These are phyloP conservation scores for Rutstroemia sp. DNA, from an alignment of 2,329 filamentous ascomycete genomes.

Conservation along the genomic window DNA sequence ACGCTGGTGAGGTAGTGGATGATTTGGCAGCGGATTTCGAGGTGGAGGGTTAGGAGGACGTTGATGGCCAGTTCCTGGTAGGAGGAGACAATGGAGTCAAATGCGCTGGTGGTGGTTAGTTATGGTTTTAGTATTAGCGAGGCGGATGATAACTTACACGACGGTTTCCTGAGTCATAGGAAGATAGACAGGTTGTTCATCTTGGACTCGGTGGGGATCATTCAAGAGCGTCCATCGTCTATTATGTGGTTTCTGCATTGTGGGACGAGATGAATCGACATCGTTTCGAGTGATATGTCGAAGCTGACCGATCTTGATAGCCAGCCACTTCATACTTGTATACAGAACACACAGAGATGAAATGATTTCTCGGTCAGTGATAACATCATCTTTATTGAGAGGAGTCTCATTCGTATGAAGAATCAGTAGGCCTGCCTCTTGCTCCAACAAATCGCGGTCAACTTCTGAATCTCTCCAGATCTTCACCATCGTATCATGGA, in stretches of 20 bases:
- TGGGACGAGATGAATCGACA: constrained; percentile 50
- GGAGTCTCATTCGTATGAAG: constrained; percentile 50
- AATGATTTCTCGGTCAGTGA: constrained; percentile 82
- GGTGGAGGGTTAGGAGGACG: constrained; percentile 76
- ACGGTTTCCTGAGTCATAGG: constrained; percentile 84
- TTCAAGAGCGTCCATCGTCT: constrained; percentile 80
- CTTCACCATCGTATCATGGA: constrained; percentile 62
- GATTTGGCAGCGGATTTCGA: constrained; percentile 81
- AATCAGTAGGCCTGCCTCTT: constrained; percentile 53
- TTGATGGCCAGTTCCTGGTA: constrained; percentile 75
- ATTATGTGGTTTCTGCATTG: constrained; percentile 29
- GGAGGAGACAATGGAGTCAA: constrained; percentile 78
- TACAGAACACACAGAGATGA: constrained; percentile 81
- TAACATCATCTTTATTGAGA: constrained; percentile 72
- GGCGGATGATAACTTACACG: constrained; percentile 45
- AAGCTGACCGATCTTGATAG: constrained; percentile 71
- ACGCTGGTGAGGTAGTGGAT: constrained; percentile 67
- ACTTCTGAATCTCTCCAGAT: constrained; percentile 53
- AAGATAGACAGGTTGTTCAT: constrained; percentile 66
- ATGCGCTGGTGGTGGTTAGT: constrained; percentile 46
- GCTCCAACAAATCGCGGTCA: constrained; percentile 52
- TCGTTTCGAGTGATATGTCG: constrained; percentile 74
- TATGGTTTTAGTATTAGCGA: neutral
- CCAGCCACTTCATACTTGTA: constrained; percentile 97
- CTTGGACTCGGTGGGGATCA: constrained; percentile 47